Base-by-base conservation (phyloP, 192 early-diverging fungal species). In the Paraglomus brasilianum region DNA sequence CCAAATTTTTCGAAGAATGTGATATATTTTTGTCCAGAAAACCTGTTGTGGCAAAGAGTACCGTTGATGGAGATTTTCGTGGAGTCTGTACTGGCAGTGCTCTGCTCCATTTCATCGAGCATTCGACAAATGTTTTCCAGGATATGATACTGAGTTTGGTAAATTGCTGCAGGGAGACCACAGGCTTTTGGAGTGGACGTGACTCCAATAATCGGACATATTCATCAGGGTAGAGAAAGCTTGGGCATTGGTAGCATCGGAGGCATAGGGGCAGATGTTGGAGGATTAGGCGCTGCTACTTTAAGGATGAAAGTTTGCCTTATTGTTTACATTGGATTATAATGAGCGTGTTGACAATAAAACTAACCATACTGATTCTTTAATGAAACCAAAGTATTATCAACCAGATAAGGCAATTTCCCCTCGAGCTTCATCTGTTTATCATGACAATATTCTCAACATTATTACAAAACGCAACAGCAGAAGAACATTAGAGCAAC, bases 1-100 rank as follows among this genome's bases (percentile, higher is more conserved):
- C n/a, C n/a, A n/a, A n/a, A n/a, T n/a, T n/a, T n/a, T n/a, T n/a
- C n/a, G n/a, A n/a, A n/a, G 95, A 96, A 71, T 95, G 94, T 81
- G 97, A 99, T 76, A 91, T 98, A 40, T 94, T 98, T 65, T 72
- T 99, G 39, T 88, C 84, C 91, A 2, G 92, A 93, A 50, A 82
- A 86, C 60, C 86, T 86, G 22, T 64, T 83, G 6, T 96, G 94
- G 94, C 86, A 92, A 38, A 77, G 90, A 14, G 88, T 93, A 1
- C 66, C 93, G 55, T 83, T 91, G 0, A 83, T 93, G 83, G 94
- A 96, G 75, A 86, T 89, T 89, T 89, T 74, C 85, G 86, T 42
- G 83, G 80, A 13, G 78, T 92, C 1, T 89, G 87, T 56, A 76
- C 76, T 17, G 87, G 91, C 36, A 66, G 81, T 38, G 73, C 57